phyloP scores from a whole-genome alignment of 2,329 filamentous ascomycete species.

The Penicillium hesseltinei region DNA sequence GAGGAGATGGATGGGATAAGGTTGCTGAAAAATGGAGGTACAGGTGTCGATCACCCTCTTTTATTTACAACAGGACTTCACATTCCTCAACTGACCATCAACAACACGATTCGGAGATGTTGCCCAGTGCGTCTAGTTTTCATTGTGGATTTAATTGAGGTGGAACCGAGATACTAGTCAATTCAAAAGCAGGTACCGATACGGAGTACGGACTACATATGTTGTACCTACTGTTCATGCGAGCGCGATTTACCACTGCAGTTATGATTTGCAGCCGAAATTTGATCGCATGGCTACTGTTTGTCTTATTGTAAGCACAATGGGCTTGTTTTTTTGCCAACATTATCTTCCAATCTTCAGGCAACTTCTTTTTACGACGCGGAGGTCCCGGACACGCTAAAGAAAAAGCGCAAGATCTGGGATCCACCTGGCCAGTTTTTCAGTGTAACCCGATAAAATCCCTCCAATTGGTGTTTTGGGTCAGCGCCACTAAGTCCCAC shows the following conservation, averaged over 20 bases:
- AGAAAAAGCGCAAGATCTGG: not conserved
- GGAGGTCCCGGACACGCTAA: not conserved
- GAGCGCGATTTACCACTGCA: not conserved
- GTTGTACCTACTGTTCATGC: too few species aligned
- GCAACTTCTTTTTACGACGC: not conserved
- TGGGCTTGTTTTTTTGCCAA: too few species aligned
- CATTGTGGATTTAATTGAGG: not conserved
- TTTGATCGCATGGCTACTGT: too few species aligned
- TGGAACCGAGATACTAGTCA: slow-evolving; percentile 1
- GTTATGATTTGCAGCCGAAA: not conserved
- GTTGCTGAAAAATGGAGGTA: slow-evolving; percentile 1
- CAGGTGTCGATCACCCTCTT: slow-evolving; percentile 10
- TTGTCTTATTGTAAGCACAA: too few species aligned
- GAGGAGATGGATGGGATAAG: not conserved
- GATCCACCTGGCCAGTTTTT: not conserved
- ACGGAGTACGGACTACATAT: too few species aligned
- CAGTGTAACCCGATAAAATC: not conserved
- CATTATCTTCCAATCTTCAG: not conserved
- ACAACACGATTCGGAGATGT: slow-evolving; percentile 20
- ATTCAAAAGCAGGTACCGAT: too few species aligned
- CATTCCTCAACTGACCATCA: not conserved
- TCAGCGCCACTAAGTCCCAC: not conserved
- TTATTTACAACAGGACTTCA: not conserved
- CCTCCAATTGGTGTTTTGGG: not conserved
- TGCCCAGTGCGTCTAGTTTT: slow-evolving; percentile 19